These are phyloP conservation scores for Fusarium phyllophilum DNA, from an alignment of 2,329 filamentous ascomycete species.

Conservation along the genomic window DNA sequence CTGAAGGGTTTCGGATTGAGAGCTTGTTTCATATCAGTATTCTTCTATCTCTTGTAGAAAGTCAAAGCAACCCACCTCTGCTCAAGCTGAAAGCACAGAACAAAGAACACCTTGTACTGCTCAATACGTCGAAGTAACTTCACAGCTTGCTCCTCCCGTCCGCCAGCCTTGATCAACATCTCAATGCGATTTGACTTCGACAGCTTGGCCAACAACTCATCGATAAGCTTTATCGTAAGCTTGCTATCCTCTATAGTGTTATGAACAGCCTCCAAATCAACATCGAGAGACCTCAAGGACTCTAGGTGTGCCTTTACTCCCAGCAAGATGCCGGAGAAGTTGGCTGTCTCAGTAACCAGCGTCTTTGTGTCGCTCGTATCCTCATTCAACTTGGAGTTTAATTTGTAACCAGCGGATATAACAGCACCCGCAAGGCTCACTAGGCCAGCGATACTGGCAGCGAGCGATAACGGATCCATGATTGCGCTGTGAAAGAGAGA, in stretches of 20 bases:
- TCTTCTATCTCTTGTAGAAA: fast-evolving
- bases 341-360: fast-evolving
- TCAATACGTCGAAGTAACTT: not conserved
- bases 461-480: not conserved
- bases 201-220: not conserved
- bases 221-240: not conserved
- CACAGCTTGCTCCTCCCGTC: not conserved
- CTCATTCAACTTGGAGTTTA: not conserved
- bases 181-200: not conserved
- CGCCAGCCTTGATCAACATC: not conserved
- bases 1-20: not conserved
- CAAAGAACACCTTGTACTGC: not conserved
- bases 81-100: not conserved
- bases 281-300: not conserved
- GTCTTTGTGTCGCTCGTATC: not conserved
- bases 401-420: not conserved
- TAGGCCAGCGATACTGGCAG: not conserved
- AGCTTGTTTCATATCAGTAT: fast-evolving
- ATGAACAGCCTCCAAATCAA: not conserved
- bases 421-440: not conserved
- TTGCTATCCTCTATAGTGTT: not conserved
- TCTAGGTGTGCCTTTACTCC: not conserved
- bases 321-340: not conserved
- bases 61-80: not conserved
- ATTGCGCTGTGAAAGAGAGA: not conserved